phyloP scores from a whole-genome alignment of 345 rosid species.

The Eucalyptus pumila region DNA sequence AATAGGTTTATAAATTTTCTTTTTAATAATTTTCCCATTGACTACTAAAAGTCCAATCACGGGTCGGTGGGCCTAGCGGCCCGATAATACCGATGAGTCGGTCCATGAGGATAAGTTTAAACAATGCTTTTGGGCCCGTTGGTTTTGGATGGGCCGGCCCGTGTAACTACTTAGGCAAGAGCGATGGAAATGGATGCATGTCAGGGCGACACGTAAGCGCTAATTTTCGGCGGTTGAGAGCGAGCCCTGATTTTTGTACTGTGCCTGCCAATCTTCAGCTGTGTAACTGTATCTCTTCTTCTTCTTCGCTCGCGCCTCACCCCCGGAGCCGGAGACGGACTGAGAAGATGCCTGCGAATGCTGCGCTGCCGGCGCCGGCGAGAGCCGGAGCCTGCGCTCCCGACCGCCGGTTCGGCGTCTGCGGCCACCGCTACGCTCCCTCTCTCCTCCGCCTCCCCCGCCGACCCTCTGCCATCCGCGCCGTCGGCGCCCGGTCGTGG shows the following conservation, averaged over 20 bases:
- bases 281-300: constrained; percentile 19
- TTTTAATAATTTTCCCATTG: not conserved
- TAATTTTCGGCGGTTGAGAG: constrained; percentile 29
- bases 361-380: constrained; percentile 1
- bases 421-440: constrained; percentile 8
- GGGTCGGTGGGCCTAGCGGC: not conserved
- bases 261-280: not conserved
- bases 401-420: not conserved
- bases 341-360: constrained; percentile 9
- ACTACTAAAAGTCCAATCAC: not conserved
- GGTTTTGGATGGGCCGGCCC: not conserved
- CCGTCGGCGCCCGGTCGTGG: not conserved
- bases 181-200: not conserved
- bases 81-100: not conserved
- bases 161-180: not conserved
- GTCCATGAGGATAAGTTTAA: not conserved
- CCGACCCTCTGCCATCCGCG: not conserved
- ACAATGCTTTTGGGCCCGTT: not conserved
- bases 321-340: not conserved
- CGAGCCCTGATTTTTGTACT: not conserved
- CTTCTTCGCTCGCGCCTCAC: not conserved
- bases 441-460: constrained; percentile 10
- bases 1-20: rapidly evolving
- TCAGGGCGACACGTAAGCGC: not conserved
- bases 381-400: constrained; percentile 6